Evolutionary conservation across 2,329 filamentous ascomycete genomes (phyloP).

Genomic region (Exophiala phaeomuriformis): DNA sequence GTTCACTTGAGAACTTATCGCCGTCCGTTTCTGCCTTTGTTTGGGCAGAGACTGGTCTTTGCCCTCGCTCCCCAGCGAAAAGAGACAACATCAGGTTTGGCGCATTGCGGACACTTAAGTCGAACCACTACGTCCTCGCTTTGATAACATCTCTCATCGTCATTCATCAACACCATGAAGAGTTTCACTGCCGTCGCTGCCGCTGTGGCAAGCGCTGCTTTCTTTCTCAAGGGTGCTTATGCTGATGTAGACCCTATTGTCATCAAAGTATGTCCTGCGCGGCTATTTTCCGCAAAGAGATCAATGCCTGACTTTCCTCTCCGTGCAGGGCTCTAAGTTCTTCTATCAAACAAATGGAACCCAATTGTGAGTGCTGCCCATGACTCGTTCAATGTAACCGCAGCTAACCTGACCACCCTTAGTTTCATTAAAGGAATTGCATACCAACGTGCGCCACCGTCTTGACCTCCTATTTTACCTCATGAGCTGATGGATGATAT

Average conservation of each 20-base stretch:
- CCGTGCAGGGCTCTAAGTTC: constrained; percentile 65
- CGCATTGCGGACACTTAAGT: constrained; percentile 8
- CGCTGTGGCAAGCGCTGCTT: constrained; percentile 24
- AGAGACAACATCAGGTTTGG: not conserved
- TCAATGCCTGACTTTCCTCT: constrained; percentile 18
- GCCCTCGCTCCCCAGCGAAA: not conserved
- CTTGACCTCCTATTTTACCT: constrained; percentile 9
- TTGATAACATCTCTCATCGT: constrained; percentile 5
- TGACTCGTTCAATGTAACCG: not conserved
- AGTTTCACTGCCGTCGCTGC: constrained; percentile 19
- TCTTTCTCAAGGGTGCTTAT: constrained; percentile 23
- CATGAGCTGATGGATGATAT: constrained; percentile 2
- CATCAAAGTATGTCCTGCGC: constrained; percentile 51
- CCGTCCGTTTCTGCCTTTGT: constrained; percentile 20
- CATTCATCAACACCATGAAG: constrained; percentile 26
- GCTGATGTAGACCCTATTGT: constrained; percentile 49
- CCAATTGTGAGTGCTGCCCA: constrained; percentile 51
- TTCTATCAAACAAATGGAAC: constrained; percentile 78
- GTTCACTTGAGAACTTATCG: constrained; percentile 8
- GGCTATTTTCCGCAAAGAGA: not conserved
- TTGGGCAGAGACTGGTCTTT: constrained; percentile 15
- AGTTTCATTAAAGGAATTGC: constrained; percentile 86
- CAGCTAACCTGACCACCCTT: constrained; percentile 12
- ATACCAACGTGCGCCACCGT: constrained; percentile 58
- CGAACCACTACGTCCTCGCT: constrained; percentile 1